Conservation (phyloP, 225 moss, liverwort and hornwort genomes). For the Marchantia polymorpha region DNA sequence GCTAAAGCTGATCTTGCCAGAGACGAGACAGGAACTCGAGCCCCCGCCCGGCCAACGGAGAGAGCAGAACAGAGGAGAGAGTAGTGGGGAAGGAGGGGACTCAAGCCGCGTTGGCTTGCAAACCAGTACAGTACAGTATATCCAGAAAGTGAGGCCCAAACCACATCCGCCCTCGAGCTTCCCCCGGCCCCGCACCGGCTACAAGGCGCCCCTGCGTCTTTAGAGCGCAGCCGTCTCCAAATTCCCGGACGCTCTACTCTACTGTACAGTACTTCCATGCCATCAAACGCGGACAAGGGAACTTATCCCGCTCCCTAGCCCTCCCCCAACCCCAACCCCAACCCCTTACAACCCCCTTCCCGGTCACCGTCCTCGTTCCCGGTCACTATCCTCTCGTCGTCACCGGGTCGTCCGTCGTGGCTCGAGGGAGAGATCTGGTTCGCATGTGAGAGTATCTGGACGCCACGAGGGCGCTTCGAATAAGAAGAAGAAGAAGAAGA, state of each 20-base stretch:
- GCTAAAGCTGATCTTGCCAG: too few relatives aligned
- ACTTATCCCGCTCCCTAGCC: not conserved
- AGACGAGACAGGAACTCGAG: not conserved
- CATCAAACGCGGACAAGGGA: not conserved
- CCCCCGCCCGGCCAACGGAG: not conserved
- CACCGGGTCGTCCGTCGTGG: not conserved
- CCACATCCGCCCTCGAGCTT: not conserved
- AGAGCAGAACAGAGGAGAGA: not conserved
- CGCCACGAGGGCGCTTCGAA: not conserved
- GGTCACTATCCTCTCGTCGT: not conserved
- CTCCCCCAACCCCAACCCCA: too few relatives aligned
- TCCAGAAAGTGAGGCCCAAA: slow-evolving; percentile 3
- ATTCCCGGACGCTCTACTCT: not conserved
- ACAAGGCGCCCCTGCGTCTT: too few relatives aligned
- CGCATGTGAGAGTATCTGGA: not conserved
- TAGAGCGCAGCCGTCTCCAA: not conserved
- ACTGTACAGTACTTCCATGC: not conserved
- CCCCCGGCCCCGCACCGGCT: too few relatives aligned
- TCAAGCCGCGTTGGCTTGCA: not conserved
- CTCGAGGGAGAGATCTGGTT: not conserved
- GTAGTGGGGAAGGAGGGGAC: not conserved
- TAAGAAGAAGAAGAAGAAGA: too few relatives aligned
- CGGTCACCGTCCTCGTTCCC: not conserved
- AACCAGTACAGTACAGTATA: not conserved
- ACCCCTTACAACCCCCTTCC: not conserved